Evolutionary conservation across 805 yeast species (phyloP), one percentile per base, ranked within the genome.

Genomic region (Cyberlindnera mississippiensis): DNA sequence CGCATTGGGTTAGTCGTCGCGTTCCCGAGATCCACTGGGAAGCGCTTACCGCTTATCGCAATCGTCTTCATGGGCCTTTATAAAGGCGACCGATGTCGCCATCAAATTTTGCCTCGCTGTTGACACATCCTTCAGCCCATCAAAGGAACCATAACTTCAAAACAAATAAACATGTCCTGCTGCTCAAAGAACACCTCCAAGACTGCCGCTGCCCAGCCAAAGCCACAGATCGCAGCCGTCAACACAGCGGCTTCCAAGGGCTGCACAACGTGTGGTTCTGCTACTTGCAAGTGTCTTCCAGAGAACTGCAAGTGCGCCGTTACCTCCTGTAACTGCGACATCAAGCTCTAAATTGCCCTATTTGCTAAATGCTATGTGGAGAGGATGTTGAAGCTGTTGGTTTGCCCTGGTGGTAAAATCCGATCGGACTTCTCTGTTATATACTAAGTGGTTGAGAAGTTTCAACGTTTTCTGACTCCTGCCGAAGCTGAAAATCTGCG

Each of bases 261-360:
- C 20, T 53, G 57, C 38, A 34, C 45, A 4, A 41, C 49, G 24
- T 56, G 60, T 40, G 58, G 58, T 7, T 44, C 51, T 33, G 35
- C 58, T 12, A 33, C 54, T 22, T 57, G 61, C 39, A 57, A 51
- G 39, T 57, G 61, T 48, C 52, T 52, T 15, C 53, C 49, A 31
- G 57, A 50, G 33, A 30, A 41, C 22, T 57, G 61, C 46, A 48
- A 54, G 39, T 57, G 61, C 40, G 26, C 52, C 13, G 46, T 55
- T n/a, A 34, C 31, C 15, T 44, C 49, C 6, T 57, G 61, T 38
- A 40, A 35, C 38, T 56, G 60, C 41, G 52, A 46, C 33, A 42
- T 53, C 41, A 55, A 46, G 44, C 46, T 56, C 45, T 56, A 34
- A 41, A n/a, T n/a, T n/a, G n/a, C n/a, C n/a, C n/a, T n/a, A n/a